phyloP scores from a whole-genome alignment of 75 land plant species.

The Pinus albicaulis region DNA sequence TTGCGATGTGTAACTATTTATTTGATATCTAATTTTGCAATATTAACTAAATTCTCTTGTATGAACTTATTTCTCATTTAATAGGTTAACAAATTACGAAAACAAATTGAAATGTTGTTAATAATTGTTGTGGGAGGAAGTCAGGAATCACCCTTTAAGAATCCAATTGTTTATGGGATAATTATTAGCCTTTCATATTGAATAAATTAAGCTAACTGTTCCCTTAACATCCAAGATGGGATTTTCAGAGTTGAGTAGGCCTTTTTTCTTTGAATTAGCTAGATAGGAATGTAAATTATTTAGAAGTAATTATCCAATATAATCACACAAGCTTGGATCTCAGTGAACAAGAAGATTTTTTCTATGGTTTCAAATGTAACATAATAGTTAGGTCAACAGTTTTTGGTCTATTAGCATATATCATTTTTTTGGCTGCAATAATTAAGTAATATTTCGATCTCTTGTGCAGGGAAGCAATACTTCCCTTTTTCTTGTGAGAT shows the following conservation, averaged over 20 bases:
- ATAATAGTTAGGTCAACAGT: neutral
- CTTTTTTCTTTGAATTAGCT: constrained; percentile 5
- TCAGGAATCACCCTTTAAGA: neutral
- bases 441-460: neutral
- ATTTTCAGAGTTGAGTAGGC: constrained; percentile 2
- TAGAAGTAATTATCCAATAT: constrained; percentile 3
- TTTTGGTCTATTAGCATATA: neutral
- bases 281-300: constrained; percentile 4
- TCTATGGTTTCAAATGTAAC: constrained; percentile 1
- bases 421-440: neutral
- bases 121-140: neutral
- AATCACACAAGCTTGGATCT: constrained; percentile 7
- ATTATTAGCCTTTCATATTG: neutral
- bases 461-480: too few species aligned
- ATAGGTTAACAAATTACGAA: constrained; percentile 63
- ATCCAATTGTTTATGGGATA: neutral
- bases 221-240: neutral
- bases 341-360: constrained; percentile 1
- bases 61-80: neutral
- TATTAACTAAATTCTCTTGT: too few species aligned
- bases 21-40: too few species aligned
- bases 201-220: neutral
- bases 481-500: neutral
- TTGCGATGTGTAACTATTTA: neutral
- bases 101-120: constrained; percentile 20